These are phyloP conservation scores for Leucocoprinus sp. DNA, from an alignment of 768 basidiomycete species.

Conservation along the genomic window DNA sequence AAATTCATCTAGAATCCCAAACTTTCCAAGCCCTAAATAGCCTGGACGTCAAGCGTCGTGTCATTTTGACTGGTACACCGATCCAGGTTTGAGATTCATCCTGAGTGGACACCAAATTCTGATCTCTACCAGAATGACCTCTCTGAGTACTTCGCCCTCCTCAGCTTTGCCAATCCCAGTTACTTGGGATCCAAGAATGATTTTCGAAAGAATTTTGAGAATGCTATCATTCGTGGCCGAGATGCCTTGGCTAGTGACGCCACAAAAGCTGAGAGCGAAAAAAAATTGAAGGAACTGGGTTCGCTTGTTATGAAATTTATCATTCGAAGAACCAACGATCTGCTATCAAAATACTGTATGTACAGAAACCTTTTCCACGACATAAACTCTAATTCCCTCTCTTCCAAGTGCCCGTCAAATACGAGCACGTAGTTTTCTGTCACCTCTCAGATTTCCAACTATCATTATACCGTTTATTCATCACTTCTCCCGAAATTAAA, in stretches of 20 bases:
- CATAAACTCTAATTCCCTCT: slow-evolving; percentile 11
- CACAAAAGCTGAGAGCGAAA: slow-evolving; percentile 75
- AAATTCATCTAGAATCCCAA: slow-evolving; percentile 52
- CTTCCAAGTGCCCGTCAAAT: slow-evolving; percentile 87
- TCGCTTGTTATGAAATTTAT: slow-evolving; percentile 87
- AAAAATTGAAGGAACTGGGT: slow-evolving; percentile 87
- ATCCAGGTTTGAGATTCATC: slow-evolving; percentile 51
- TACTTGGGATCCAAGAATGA: slow-evolving; percentile 83
- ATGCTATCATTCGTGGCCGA: slow-evolving; percentile 82
- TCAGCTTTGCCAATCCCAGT: slow-evolving; percentile 90
- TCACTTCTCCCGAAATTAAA: slow-evolving; percentile 88
- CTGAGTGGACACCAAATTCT: not conserved
- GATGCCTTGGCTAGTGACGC: slow-evolving; percentile 79
- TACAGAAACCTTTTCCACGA: slow-evolving; percentile 14
- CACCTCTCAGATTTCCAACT: slow-evolving; percentile 77
- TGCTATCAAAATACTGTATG: slow-evolving; percentile 90
- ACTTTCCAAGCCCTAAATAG: slow-evolving; percentile 81
- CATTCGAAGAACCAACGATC: slow-evolving; percentile 88
- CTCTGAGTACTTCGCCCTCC: slow-evolving; percentile 88
- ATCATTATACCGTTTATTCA: slow-evolving; percentile 81
- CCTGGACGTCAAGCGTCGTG: slow-evolving; percentile 81
- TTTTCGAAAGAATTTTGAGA: slow-evolving; percentile 94
- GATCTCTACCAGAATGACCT: slow-evolving; percentile 65
- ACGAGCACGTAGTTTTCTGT: slow-evolving; percentile 97
- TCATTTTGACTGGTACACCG: slow-evolving; percentile 91